These are phyloP conservation scores for Chaetomiaceae sp. DNA, from an alignment of 2,329 filamentous ascomycete genomes.

Conservation along the genomic window DNA sequence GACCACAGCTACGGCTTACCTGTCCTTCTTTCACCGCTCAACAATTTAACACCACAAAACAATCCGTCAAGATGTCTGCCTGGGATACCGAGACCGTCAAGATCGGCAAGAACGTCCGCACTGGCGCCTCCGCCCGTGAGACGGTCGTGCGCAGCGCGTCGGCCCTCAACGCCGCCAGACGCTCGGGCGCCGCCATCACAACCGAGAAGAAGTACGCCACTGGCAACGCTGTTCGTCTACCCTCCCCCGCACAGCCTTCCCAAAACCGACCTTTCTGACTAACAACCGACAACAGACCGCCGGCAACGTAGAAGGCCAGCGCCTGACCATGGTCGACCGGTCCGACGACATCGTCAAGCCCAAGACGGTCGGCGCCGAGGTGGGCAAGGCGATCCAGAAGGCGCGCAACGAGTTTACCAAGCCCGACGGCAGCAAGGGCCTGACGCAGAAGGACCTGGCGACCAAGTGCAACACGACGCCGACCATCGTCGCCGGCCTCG, in stretches of 20 bases:
- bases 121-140: conserved; percentile 66
- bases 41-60: conserved; percentile 19
- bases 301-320: conserved; percentile 79
- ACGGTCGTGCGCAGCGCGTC: conserved; percentile 80
- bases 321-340: conserved; percentile 95
- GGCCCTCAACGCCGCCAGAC: conserved; percentile 83
- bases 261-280: neutral
- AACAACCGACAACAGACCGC: conserved; percentile 35
- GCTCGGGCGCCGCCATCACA: conserved; percentile 66
- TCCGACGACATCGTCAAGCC: conserved; percentile 97
- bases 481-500: conserved; percentile 75
- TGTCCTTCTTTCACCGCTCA: neutral
- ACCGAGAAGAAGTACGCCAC: conserved; percentile 89
- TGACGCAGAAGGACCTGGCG: conserved; percentile 87
- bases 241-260: neutral
- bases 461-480: conserved; percentile 86
- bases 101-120: conserved; percentile 82
- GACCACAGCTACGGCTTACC: conserved; percentile 2
- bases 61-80: conserved; percentile 56
- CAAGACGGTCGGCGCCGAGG: conserved; percentile 77
- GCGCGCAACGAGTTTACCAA: conserved; percentile 69
- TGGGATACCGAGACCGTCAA: conserved; percentile 84
- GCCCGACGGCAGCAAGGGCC: conserved; percentile 58
- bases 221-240: conserved; percentile 67
- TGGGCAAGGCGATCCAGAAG: conserved; percentile 77